phyloP scores from a whole-genome alignment of 257 asterid species.

The Plectranthus barbatus region DNA sequence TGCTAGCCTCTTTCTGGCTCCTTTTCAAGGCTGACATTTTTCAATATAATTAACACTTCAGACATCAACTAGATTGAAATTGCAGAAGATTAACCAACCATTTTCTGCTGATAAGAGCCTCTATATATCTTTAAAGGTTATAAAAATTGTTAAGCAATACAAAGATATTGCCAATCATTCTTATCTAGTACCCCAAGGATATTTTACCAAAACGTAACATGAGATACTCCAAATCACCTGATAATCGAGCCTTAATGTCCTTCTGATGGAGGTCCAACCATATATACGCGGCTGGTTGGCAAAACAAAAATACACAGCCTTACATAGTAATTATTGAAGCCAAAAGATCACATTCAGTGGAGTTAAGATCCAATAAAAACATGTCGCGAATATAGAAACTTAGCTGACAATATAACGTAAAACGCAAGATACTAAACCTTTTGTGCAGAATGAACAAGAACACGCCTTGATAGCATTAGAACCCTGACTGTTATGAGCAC shows the following conservation, averaged over 20 bases:
- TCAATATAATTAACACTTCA: too few relatives aligned
- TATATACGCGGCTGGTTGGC: slow-evolving; percentile 54
- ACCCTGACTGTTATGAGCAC: slow-evolving; percentile 23
- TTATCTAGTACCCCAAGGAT: not conserved
- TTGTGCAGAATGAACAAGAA: slow-evolving; percentile 74
- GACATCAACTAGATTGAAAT: not conserved
- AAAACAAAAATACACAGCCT: slow-evolving; percentile 15
- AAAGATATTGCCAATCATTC: not conserved
- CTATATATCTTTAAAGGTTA: slow-evolving; percentile 30
- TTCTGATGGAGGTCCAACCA: slow-evolving; percentile 86
- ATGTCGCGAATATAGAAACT: slow-evolving; percentile 2
- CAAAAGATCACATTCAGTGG: not conserved
- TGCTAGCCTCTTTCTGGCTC: slow-evolving; percentile 71
- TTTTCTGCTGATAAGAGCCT: slow-evolving; percentile 35
- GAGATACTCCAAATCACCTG: slow-evolving; percentile 36
- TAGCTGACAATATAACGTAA: not conserved
- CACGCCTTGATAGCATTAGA: slow-evolving; percentile 47
- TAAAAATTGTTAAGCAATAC: not conserved
- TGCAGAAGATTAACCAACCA: not conserved
- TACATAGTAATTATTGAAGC: slow-evolving; percentile 7
- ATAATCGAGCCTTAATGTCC: slow-evolving; percentile 63
- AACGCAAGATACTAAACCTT: slow-evolving; percentile 36
- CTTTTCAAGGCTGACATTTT: slow-evolving; percentile 50
- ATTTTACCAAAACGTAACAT: not conserved
- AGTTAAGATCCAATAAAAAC: not conserved